These are phyloP conservation scores for Ascochyta clinopodiicola DNA, from an alignment of 2,329 filamentous ascomycete genomes.

Conservation along the genomic window DNA sequence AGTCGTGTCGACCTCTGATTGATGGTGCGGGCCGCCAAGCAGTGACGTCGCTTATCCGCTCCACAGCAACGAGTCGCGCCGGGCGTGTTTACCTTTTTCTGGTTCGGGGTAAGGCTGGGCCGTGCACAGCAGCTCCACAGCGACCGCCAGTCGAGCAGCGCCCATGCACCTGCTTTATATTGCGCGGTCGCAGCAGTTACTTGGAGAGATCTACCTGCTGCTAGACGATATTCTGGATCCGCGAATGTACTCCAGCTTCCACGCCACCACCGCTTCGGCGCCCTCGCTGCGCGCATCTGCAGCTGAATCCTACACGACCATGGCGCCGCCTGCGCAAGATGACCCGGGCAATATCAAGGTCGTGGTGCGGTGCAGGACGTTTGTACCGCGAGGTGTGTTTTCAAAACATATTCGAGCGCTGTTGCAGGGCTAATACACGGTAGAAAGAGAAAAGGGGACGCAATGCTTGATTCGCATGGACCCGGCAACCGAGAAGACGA, in stretches of 20 bases:
- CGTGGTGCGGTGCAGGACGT: slow-evolving; percentile 57
- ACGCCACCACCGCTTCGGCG: slow-evolving; percentile 50
- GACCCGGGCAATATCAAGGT: slow-evolving; percentile 60
- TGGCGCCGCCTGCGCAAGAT: slow-evolving; percentile 44
- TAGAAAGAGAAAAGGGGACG: slow-evolving; percentile 81
- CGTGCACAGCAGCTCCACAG: slow-evolving; percentile 22
- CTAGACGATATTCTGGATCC: slow-evolving; percentile 36
- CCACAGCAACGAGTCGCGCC: slow-evolving; percentile 28
- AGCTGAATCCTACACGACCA: slow-evolving; percentile 42
- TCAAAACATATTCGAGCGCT: not conserved
- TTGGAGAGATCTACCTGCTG: slow-evolving; percentile 30
- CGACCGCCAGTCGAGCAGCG: slow-evolving; percentile 5
- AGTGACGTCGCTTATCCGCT: slow-evolving; percentile 37
- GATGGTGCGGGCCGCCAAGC: slow-evolving; percentile 31
- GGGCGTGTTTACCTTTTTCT: slow-evolving; percentile 39
- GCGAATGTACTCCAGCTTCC: slow-evolving; percentile 38
- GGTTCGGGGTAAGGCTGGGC: slow-evolving; percentile 28
- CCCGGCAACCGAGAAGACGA: slow-evolving; percentile 83
- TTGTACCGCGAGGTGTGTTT: slow-evolving; percentile 53
- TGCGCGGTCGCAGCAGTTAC: slow-evolving; percentile 33
- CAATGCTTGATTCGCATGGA: slow-evolving; percentile 93
- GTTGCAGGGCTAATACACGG: slow-evolving; percentile 26
- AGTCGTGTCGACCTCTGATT: slow-evolving; percentile 27
- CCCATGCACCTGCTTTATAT: slow-evolving; percentile 43
- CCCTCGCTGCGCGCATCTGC: slow-evolving; percentile 54